Percentiles rank a stretch among this genome's conserved stretches.
Conservation (phyloP, 495 filamentous ascomycete genomes). For the Penicillium bovifimosum region DNA sequence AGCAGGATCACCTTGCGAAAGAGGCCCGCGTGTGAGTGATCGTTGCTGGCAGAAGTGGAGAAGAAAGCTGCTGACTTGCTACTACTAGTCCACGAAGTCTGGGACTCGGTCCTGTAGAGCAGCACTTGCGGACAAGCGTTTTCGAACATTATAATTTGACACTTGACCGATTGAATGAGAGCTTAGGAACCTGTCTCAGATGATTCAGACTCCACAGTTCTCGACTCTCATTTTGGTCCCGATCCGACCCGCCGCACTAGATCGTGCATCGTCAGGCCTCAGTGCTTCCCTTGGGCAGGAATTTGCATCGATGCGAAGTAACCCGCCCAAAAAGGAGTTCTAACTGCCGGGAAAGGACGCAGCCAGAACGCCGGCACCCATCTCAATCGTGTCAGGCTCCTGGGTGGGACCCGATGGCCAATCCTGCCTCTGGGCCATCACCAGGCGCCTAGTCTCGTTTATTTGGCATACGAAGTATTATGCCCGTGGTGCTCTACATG, state of each 20-base stretch:
- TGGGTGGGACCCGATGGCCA: background rate
- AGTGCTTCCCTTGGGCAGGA: conserved; percentile 24
- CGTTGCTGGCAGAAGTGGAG: background rate
- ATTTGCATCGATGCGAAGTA: conserved; percentile 11
- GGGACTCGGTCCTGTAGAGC: conserved; percentile 24
- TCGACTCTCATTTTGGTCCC: conserved; percentile 8
- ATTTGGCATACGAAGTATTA: background rate
- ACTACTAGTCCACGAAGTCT: conserved; percentile 28
- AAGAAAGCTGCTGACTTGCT: conserved; percentile 16
- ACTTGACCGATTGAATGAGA: conserved; percentile 66
- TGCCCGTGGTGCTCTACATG: background rate
- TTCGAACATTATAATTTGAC: conserved; percentile 60
- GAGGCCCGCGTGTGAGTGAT: conserved; percentile 35
- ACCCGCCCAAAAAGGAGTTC: conserved; percentile 12
- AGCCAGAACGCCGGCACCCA: background rate
- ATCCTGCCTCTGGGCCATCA: background rate
- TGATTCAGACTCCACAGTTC: conserved; percentile 26
- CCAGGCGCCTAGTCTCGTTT: background rate
- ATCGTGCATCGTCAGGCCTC: conserved; percentile 18
- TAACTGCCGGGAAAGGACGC: background rate
- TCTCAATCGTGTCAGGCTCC: background rate
- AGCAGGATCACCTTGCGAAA: conserved; percentile 34
- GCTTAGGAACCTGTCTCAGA: conserved; percentile 61
- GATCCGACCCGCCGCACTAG: conserved; percentile 19
- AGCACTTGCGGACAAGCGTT: conserved; percentile 30